Evolutionary conservation across 805 yeast species (phyloP).

Genomic region (Barnettozyma vustinii): DNA sequence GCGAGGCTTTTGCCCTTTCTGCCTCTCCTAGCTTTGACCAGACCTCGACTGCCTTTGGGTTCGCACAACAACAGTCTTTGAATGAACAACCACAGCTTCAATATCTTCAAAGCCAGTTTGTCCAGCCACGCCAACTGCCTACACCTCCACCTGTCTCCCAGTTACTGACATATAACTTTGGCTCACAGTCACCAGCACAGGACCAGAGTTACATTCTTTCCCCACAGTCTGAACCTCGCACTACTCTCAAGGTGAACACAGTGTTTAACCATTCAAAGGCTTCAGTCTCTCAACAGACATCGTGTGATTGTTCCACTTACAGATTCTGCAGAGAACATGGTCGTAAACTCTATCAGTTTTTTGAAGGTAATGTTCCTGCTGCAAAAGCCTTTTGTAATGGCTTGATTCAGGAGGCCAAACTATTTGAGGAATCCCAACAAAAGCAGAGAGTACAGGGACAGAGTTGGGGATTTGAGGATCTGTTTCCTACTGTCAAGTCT

Average conservation of each 20-base stretch:
- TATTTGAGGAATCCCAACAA: background rate
- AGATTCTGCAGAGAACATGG: background rate
- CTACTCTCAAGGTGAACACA: background rate
- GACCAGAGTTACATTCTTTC: background rate
- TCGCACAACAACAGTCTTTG: background rate
- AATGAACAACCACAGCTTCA: background rate
- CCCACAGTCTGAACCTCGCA: background rate
- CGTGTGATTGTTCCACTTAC: background rate
- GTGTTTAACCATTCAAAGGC: background rate
- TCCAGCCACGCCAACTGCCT: background rate
- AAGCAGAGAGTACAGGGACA: background rate
- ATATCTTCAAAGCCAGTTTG: background rate
- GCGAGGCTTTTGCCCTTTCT: background rate
- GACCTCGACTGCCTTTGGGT: background rate
- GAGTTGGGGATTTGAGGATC: background rate
- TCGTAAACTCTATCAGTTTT: background rate
- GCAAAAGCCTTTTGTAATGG: background rate
- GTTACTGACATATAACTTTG: background rate
- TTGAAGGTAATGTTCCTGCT: background rate
- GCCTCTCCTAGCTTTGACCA: background rate
- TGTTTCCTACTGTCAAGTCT: background rate
- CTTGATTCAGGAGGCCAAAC: background rate
- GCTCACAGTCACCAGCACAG: background rate
- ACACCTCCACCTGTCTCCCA: background rate
- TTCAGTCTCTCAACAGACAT: background rate